Percentiles rank a stretch among this genome's conserved stretches.
Conservation (phyloP, 2,329 filamentous ascomycete genomes). For the Achaetomium macrosporum region DNA sequence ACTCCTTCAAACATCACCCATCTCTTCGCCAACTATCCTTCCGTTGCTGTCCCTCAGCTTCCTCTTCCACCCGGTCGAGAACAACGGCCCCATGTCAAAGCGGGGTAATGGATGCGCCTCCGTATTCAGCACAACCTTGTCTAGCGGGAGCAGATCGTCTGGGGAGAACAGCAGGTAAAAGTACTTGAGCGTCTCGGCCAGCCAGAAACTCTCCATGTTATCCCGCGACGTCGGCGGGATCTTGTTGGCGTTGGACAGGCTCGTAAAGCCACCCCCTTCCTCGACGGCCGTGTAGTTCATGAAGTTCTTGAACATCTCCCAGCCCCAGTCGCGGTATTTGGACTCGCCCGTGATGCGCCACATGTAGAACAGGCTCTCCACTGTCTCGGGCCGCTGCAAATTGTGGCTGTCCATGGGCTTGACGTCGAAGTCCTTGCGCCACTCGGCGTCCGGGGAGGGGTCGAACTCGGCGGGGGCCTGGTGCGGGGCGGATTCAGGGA, state of each 20-base stretch:
- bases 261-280: constrained; percentile 76
- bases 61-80: constrained; percentile 75
- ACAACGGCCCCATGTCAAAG: constrained; percentile 73
- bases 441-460: constrained; percentile 50
- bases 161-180: constrained; percentile 92
- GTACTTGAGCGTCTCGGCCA: constrained; percentile 97
- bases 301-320: constrained; percentile 96
- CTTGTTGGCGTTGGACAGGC: constrained; percentile 65
- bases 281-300: constrained; percentile 75
- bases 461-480: constrained; percentile 46
- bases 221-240: constrained; percentile 67
- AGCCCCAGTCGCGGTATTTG: constrained; percentile 91
- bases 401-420: constrained; percentile 85
- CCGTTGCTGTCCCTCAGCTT: constrained; percentile 52
- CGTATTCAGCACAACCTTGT: constrained; percentile 88
- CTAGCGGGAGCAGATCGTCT: constrained; percentile 73
- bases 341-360: constrained; percentile 92
- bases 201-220: constrained; percentile 99
- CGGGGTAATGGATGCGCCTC: constrained; percentile 87
- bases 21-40: constrained; percentile 29
- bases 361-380: constrained; percentile 98
- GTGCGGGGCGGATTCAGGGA: constrained; percentile 52
- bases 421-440: constrained; percentile 74
- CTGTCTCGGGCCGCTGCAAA: constrained; percentile 88
- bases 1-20: background rate